A percentile compares a stretch with the other conserved stretches of the same genome.
Conservation (phyloP, 2,329 filamentous ascomycete species). For the Aureobasidium namibiae region DNA sequence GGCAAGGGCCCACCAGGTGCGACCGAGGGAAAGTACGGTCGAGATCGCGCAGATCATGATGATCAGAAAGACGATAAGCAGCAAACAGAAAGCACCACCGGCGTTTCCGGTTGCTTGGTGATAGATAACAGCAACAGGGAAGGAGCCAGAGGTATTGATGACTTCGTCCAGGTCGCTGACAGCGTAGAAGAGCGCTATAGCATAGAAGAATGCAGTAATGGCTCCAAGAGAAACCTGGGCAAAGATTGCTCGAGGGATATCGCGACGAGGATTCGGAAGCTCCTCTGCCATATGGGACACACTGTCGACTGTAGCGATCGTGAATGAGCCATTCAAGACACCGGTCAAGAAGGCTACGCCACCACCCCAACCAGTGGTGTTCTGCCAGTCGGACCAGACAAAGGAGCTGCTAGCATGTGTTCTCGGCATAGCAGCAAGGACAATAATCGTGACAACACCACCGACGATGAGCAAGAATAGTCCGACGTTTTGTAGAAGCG, state of each 20-base stretch:
- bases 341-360: slow-evolving; percentile 30
- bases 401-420: slow-evolving; percentile 43
- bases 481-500: slow-evolving; percentile 45
- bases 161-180: slow-evolving; percentile 38
- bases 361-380: slow-evolving; percentile 42
- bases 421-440: slow-evolving; percentile 44
- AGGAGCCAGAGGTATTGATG: slow-evolving; percentile 31
- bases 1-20: slow-evolving; percentile 45
- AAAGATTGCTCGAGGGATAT: slow-evolving; percentile 43
- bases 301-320: slow-evolving; percentile 29
- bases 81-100: slow-evolving; percentile 48
- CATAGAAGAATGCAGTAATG: slow-evolving; percentile 38
- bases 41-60: slow-evolving; percentile 42
- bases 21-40: slow-evolving; percentile 43
- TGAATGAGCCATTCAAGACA: slow-evolving; percentile 31
- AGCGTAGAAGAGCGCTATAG: slow-evolving; percentile 44
- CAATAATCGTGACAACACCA: slow-evolving; percentile 29
- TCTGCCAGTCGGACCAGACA: slow-evolving; percentile 47
- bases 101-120: slow-evolving; percentile 38
- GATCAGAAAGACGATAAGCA: slow-evolving; percentile 50
- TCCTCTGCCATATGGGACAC: slow-evolving; percentile 31
- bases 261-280: slow-evolving; percentile 27
- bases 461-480: slow-evolving; percentile 42
- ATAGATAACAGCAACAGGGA: slow-evolving; percentile 42
- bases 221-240: slow-evolving; percentile 43